Evolutionary conservation across 176 grass and related monocot genomes (phyloP).

Genomic region (Musa acuminata): DNA sequence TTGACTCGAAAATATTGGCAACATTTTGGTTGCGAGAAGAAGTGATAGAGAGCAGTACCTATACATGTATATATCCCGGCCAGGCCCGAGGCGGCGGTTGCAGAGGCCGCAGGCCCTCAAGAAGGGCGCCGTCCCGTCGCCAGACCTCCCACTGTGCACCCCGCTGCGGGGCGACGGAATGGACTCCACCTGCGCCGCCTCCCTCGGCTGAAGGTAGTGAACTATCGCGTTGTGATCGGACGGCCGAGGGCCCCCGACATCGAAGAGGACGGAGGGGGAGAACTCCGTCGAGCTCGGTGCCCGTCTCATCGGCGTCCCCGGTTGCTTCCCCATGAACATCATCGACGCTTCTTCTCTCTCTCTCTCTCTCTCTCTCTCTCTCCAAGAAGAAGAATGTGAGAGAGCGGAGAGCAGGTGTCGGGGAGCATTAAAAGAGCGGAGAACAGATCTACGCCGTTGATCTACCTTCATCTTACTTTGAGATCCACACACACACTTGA

Average conservation of each 20-base stretch:
- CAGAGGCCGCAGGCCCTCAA: slow-evolving; percentile 84
- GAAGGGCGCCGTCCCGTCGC: slow-evolving; percentile 59
- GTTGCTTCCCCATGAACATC: slow-evolving; percentile 57
- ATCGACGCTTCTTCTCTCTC: neutral
- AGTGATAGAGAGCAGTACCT: slow-evolving; percentile 33
- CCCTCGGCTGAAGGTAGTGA: neutral
- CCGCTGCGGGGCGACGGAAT: slow-evolving; percentile 7
- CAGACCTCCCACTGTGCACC: slow-evolving; percentile 26
- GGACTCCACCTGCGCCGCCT: neutral
- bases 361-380: slow-evolving; percentile 15
- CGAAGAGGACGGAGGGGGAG: slow-evolving; percentile 1
- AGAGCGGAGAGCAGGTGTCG: neutral
- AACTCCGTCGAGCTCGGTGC: slow-evolving; percentile 43
- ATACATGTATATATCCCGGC: slow-evolving; percentile 90
- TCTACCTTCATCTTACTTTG: neutral
- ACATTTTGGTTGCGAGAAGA: neutral
- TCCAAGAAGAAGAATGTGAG: neutral
- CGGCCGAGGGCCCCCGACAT: slow-evolving; percentile 22
- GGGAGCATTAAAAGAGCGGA: neutral
- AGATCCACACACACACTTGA: too few relatives aligned
- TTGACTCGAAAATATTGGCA: neutral
- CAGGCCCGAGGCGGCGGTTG: slow-evolving; percentile 69
- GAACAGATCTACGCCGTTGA: neutral
- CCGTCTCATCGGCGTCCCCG: slow-evolving; percentile 34
- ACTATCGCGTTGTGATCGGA: neutral